Base-by-base conservation (phyloP, 306 rosid genomes). In the Prunus mume region DNA sequence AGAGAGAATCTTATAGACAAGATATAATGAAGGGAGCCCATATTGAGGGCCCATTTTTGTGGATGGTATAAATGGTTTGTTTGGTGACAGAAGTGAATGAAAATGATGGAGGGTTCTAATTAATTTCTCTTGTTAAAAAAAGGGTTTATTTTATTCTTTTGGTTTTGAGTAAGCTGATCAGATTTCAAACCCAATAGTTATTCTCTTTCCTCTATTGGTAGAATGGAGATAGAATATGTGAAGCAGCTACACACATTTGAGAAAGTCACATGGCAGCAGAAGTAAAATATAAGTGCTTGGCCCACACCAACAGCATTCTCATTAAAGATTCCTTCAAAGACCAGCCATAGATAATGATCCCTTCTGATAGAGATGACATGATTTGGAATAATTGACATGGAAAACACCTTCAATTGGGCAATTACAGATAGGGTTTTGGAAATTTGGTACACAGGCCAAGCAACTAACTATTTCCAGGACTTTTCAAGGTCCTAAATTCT, bases 1-100 rank as follows among this genome's bases (percentile, higher is more conserved):
- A 78, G 91, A 80, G 88, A 85, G 97, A 93, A 91, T 88, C 96
- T 90, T 83, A 74, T 83, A 77, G 88, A 87, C 90, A 89, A 87
- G 82, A 83, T 75, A 77, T 83, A 67, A 84, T 79, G 81, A 91
- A 75, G 76, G 78, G 88, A 83, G 80, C 91, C 92, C 92, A 89
- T 88, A 30, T 50, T 63, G 80, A 74, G 75, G 76, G 76, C 65
- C 69, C 73, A 71, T 76, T 84, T 83, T 80, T 82, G 43, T 49
- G 50, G 80, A 86, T 83, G 80, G 76, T 55, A 67, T 64, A 65
- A 69, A 51, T 76, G 71, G 71, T 75, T 81, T 80, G 85, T 78
- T 88, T 78, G 84, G 90, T 77, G 82, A 70, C 76, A 75, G 73
- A 85, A 78, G 74, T 41, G 57, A 77, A 76, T 76, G 87, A 83